phyloP scores from a whole-genome alignment of 371 early-diverging fungal species.

The Mucor mucedo region DNA sequence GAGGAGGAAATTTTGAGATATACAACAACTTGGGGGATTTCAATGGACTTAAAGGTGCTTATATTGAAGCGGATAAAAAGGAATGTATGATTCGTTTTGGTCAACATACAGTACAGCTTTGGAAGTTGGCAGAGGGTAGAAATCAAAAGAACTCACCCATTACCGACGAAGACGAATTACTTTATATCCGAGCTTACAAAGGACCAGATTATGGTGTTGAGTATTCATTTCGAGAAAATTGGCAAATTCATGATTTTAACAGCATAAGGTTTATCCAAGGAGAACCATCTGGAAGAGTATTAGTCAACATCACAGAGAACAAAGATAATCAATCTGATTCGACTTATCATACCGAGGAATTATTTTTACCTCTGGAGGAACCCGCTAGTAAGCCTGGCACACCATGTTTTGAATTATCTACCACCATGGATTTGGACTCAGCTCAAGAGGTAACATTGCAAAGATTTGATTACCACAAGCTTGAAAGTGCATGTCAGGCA shows the following conservation, averaged over 20 bases:
- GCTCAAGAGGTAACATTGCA: too few species aligned
- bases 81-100: constrained; percentile 14
- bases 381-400: too few species aligned
- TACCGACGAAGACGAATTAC: background rate
- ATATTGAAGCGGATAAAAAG: background rate
- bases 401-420: too few species aligned
- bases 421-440: too few species aligned
- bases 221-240: background rate
- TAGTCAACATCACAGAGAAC: constrained; percentile 1
- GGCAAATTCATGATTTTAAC: background rate
- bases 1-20: background rate
- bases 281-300: background rate
- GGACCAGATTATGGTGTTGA: background rate
- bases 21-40: background rate
- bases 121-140: background rate
- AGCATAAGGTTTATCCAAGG: background rate
- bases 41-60: background rate
- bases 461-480: constrained; percentile 3
- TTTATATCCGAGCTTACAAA: constrained; percentile 16
- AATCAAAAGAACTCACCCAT: too few species aligned
- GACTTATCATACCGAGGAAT: background rate
- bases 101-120: constrained; percentile 4
- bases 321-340: background rate
- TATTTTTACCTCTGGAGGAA: background rate
- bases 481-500: constrained; percentile 23